Base-by-base conservation (phyloP, 129 eudicot genomes). In the Flaveria robusta region DNA sequence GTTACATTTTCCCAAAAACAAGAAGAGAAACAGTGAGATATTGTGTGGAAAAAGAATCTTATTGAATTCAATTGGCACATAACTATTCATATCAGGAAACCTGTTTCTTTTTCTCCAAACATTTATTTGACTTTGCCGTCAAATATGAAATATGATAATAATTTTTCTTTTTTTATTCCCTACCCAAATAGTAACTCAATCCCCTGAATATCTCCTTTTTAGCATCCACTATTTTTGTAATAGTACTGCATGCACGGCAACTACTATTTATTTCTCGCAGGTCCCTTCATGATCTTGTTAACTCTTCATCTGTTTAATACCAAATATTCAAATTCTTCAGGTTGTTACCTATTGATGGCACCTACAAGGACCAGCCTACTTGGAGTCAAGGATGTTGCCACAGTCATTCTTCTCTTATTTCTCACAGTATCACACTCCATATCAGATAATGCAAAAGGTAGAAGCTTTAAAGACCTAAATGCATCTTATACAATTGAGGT, bases 1-100 rank as follows among this genome's bases (percentile, higher is more conserved):
- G 59, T 85, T 71, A 66, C 83, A 83, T 50, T 81, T 88, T 77
- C 69, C 88, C 88, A 86, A 82, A 83, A 84, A 64, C 68, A 62
- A 26, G 5, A 27, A 15, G 19, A 27, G 3, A 62, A 62, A 62
- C 54, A 66, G 79, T 77, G 22, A 58, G 54, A 2, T 50, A 68
- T 68, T n/a, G 16, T 45, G 77, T 55, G 70, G 68, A 70, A 58
- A 71, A 49, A 77, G 59, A 77, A 77, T 64, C 47, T 71, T 68
- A 76, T 68, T 55, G 27, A 78, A 72, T 70, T 76, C 50, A 79
- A 54, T 81, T n/a, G 79, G 81, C 77, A 71, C 63, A 68, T 58
- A 77, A 64, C 66, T 74, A 47, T 60, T 59, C 70, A 70, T 58
- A 72, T 58, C 68, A 68, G 69, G 13, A 18, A 31, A 39, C 76